Conservation (phyloP, 805 yeast species). For the Middelhovenomyces tepae region DNA sequence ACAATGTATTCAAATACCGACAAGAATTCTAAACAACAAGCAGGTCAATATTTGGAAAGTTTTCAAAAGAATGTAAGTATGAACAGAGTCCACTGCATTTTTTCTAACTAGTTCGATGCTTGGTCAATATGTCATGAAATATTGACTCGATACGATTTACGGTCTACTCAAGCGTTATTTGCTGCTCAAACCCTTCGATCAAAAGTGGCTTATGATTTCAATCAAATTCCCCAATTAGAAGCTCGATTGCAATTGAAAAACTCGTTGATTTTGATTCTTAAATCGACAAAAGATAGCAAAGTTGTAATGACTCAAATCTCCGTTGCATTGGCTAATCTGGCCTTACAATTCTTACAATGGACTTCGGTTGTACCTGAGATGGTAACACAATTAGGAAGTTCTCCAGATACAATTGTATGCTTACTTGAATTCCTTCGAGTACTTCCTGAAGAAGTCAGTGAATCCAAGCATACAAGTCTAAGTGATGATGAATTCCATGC, state of each 20-base stretch:
- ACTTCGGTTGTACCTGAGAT: conserved; percentile 59
- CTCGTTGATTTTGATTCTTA: conserved; percentile 51
- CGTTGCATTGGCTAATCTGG: conserved; percentile 70
- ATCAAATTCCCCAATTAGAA: conserved; percentile 60
- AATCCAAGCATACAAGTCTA: conserved; percentile 65
- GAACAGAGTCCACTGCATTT: conserved; percentile 1
- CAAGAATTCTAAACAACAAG: conserved; percentile 33
- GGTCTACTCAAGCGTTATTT: conserved; percentile 62
- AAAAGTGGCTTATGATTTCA: conserved; percentile 70
- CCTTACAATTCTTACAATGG: conserved; percentile 76
- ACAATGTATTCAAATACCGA: conserved; percentile 40
- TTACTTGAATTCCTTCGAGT: conserved; percentile 75
- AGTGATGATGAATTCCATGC: conserved; percentile 69
- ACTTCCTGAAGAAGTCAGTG: conserved; percentile 84
- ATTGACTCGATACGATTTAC: conserved; percentile 29
- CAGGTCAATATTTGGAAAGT: conserved; percentile 53
- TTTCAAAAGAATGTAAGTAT: conserved; percentile 57
- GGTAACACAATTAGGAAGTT: conserved; percentile 37
- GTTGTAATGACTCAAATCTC: conserved; percentile 76
- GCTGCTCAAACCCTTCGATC: conserved; percentile 87
- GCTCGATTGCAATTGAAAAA: conserved; percentile 56
- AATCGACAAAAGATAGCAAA: conserved; percentile 38
- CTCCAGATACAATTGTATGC: conserved; percentile 34
- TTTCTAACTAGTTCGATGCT: conserved; percentile 35
- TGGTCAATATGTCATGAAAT: conserved; percentile 65